phyloP scores from a whole-genome alignment of 2,329 filamentous ascomycete species.

The Apiospora malaysiana region DNA sequence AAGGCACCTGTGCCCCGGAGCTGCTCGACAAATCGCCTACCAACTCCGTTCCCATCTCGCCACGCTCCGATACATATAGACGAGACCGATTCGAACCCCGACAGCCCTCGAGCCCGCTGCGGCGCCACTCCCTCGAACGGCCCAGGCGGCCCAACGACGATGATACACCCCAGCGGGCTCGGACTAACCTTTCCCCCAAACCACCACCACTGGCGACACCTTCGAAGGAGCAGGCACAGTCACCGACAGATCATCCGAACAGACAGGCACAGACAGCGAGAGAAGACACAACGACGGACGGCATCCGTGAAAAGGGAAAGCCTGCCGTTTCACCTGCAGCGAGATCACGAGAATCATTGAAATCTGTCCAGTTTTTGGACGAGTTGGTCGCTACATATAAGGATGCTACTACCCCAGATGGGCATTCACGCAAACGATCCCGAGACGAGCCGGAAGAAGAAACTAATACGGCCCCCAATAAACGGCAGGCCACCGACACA shows the following conservation, averaged over 20 bases:
- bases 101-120: not conserved
- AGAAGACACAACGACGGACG: not conserved
- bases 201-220: not conserved
- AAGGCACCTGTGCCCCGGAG: slow-evolving; percentile 1
- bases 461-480: not conserved
- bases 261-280: not conserved
- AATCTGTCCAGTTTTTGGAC: not conserved
- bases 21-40: not conserved
- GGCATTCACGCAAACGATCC: not conserved
- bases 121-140: not conserved
- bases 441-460: not conserved
- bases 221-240: not conserved
- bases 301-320: not conserved
- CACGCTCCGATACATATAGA: not conserved
- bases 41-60: not conserved
- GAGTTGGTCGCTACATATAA: not conserved
- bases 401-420: too few relatives aligned
- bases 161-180: not conserved
- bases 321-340: not conserved
- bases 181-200: not conserved
- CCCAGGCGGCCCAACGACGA: not conserved
- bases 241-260: not conserved
- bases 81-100: not conserved
- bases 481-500: not conserved
- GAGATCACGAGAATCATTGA: not conserved